Conservation (phyloP, 2,329 filamentous ascomycete species). For the Venturia carpophila region DNA sequence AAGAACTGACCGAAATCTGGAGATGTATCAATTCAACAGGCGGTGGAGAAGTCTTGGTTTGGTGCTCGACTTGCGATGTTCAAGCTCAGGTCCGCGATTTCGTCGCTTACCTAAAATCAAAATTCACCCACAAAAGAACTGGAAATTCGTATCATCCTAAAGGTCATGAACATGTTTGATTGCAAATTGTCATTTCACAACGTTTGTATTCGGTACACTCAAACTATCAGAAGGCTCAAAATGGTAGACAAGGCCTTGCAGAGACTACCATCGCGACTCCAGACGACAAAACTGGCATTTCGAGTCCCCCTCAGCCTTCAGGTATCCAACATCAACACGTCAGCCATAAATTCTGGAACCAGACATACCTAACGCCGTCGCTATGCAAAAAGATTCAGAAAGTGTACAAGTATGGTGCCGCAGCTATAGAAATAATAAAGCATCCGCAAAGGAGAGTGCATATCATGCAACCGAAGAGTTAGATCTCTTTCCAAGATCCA, state of each 20-base stretch:
- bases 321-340: slow-evolving; percentile 11
- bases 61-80: background rate
- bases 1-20: background rate
- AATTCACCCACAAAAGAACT: background rate
- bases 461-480: slow-evolving; percentile 14
- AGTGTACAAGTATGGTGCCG: background rate
- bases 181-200: background rate
- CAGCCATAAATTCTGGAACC: background rate
- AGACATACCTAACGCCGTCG: background rate
- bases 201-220: background rate
- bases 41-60: background rate
- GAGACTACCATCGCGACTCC: background rate
- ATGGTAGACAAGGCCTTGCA: background rate
- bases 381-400: background rate
- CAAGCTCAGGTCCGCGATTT: background rate
- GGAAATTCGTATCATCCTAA: too few species aligned
- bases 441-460: background rate
- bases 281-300: background rate
- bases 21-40: background rate
- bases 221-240: background rate
- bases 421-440: background rate
- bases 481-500: slow-evolving; percentile 25
- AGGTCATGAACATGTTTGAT: too few species aligned
- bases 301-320: slow-evolving; percentile 9
- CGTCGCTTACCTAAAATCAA: slow-evolving; percentile 2